Evolutionary conservation across 179 eudicot species (phyloP).

Genomic region (Silene vulgaris): DNA sequence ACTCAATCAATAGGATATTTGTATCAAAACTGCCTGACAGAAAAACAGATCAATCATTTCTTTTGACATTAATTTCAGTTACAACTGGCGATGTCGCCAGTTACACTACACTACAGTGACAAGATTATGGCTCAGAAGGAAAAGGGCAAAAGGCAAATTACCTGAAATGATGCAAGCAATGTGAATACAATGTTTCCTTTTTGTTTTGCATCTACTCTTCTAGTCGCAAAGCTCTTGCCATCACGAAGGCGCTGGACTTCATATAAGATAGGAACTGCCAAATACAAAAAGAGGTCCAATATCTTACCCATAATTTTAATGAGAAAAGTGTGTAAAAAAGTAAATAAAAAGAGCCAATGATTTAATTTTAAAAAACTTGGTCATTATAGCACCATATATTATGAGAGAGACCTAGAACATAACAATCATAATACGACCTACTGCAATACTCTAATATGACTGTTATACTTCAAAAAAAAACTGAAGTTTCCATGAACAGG

Average conservation of each 20-base stretch:
- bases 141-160: slow-evolving; percentile 27
- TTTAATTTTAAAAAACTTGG: not conserved
- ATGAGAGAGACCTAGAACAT: not conserved
- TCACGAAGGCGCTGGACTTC: slow-evolving; percentile 84
- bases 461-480: not conserved
- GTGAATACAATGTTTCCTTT: slow-evolving; percentile 77
- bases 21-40: not conserved
- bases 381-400: not conserved
- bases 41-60: not conserved
- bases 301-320: not conserved
- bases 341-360: not conserved
- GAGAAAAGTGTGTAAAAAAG: not conserved
- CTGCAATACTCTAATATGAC: not conserved
- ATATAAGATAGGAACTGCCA: slow-evolving; percentile 84
- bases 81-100: not conserved
- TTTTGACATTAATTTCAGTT: not conserved
- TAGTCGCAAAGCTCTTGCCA: slow-evolving; percentile 84
- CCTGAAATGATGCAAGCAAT: slow-evolving; percentile 84
- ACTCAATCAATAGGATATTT: not conserved
- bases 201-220: slow-evolving; percentile 87
- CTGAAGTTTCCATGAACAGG: not conserved
- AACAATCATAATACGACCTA: not conserved
- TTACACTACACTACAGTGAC: not conserved
- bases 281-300: not conserved
- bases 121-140: not conserved